Conservation (phyloP, 2,329 filamentous ascomycete species). For the Neofusicoccum parvum region DNA sequence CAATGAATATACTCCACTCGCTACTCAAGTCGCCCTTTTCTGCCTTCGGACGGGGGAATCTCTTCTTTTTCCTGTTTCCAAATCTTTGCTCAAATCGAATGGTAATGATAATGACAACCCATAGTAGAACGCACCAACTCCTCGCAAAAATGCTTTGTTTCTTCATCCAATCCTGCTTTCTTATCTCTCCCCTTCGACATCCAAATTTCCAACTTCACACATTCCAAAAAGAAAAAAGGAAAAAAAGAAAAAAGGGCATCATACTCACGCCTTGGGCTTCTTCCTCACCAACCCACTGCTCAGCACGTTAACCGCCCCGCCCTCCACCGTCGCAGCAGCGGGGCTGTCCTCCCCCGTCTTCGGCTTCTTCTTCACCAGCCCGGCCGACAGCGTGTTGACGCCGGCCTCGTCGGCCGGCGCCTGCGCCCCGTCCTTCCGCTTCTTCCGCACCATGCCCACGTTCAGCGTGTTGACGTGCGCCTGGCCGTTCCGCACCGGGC, state of each 20-base stretch:
- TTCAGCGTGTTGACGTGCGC: conserved; percentile 22
- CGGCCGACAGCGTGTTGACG: conserved; percentile 7
- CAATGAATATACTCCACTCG: background rate
- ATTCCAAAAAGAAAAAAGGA: too few relatives aligned
- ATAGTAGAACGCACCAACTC: background rate
- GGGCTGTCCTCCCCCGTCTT: conserved; percentile 17
- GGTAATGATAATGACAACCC: too few relatives aligned
- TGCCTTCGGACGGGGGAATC: background rate
- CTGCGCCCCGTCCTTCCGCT: conserved; percentile 31
- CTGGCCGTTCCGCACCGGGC: background rate
- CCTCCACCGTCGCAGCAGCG: background rate
- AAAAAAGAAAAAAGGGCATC: too few relatives aligned
- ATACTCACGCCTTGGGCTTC: conserved; percentile 30
- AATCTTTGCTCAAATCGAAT: too few relatives aligned
- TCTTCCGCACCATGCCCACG: conserved; percentile 38
- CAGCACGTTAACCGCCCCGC: background rate
- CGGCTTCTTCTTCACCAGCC: conserved; percentile 11
- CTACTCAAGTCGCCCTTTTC: background rate
- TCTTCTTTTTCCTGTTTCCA: background rate
- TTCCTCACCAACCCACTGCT: conserved; percentile 33
- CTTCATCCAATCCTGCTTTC: too few relatives aligned
- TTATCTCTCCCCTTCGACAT: too few relatives aligned
- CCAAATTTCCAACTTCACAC: too few relatives aligned
- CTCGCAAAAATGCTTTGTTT: background rate
- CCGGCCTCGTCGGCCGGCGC: background rate